Base-by-base conservation (phyloP, 2,329 filamentous ascomycete species). In the Chalaropsis thielavioides region DNA sequence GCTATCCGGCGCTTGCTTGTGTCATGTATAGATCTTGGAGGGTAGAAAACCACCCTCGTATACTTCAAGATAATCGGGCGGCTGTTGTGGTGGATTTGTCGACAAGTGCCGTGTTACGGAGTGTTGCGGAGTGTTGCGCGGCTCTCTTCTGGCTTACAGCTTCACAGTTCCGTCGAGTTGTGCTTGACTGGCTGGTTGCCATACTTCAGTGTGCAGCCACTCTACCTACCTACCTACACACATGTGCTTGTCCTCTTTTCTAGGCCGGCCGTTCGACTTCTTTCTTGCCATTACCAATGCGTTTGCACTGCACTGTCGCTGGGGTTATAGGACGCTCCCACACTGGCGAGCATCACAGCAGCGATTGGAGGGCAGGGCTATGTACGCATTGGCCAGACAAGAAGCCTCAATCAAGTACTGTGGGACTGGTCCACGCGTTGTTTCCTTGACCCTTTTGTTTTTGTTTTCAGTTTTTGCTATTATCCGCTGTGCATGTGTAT, bases 21-120 rank as follows among this genome's bases (percentile, higher is more conserved):
- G n/a, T 59, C 70, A 68, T 74, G 72, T 74, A 73, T 75, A 76
- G 74, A 75, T 76, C 77, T 78, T 77, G 74, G 73, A 76, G 72
- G 73, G 73, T 76, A 73, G 74, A 76, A 72, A 74, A 78, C 74
- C 73, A 75, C 73, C 72, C 73, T 76, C 72, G 74, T 70, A 70
- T 69, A 72, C 72, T 73, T 74, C 75, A 75, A 77, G 75, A 77
- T 72, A 75, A 62, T 13, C 17, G 24, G 38, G 35, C 40, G 41
- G 35, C 19, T 60, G 22, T 59, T 22, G 35, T 35, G 31, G 24
- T 49, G 44, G 19, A 35, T 63, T 49, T 19, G 44, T 24, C 27
- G 43, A 11, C 22, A 54, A 51, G 61, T 22, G 8, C 7, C 35
- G 17, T 22, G 43, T 46, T 17, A 17, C 43, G n/a, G n/a, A 4